Conservation (phyloP, 805 yeast genomes). For the Ogataea glucozyma region DNA sequence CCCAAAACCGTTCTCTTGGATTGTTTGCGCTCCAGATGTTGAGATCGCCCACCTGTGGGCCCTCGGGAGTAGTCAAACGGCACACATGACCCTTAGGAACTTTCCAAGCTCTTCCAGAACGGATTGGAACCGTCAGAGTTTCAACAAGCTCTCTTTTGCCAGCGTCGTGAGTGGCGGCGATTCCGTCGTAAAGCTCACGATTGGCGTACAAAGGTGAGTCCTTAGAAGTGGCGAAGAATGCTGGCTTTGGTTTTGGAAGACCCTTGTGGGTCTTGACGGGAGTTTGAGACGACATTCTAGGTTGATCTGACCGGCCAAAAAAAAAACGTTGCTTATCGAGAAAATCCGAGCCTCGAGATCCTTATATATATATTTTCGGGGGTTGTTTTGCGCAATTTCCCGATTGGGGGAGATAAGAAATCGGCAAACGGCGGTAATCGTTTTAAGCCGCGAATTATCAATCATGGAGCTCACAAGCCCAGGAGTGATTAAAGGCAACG, state of each 20-base stretch:
- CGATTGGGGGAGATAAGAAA: constrained; percentile 21
- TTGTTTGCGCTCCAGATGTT: constrained; percentile 63
- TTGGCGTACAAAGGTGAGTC: constrained; percentile 56
- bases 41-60: constrained; percentile 71
- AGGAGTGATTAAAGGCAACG: too few relatives aligned
- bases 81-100: constrained; percentile 63
- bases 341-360: background rate
- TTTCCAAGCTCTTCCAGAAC: constrained; percentile 62
- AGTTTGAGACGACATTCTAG: constrained; percentile 15
- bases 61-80: constrained; percentile 62
- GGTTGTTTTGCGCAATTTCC: constrained; percentile 3
- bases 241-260: constrained; percentile 49
- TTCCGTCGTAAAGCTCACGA: constrained; percentile 44
- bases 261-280: constrained; percentile 24
- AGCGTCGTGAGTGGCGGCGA: constrained; percentile 37
- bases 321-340: background rate
- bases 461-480: too few relatives aligned
- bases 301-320: background rate
- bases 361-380: constrained; percentile 4
- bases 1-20: constrained; percentile 69
- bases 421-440: too few relatives aligned
- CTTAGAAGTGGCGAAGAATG: constrained; percentile 53
- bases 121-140: constrained; percentile 47
- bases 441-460: too few relatives aligned
- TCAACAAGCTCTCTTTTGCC: constrained; percentile 46